Evolutionary conservation across 345 rosid genomes (phyloP), one percentile per base, ranked within the genome.

Genomic region (Kandelia obovata): DNA sequence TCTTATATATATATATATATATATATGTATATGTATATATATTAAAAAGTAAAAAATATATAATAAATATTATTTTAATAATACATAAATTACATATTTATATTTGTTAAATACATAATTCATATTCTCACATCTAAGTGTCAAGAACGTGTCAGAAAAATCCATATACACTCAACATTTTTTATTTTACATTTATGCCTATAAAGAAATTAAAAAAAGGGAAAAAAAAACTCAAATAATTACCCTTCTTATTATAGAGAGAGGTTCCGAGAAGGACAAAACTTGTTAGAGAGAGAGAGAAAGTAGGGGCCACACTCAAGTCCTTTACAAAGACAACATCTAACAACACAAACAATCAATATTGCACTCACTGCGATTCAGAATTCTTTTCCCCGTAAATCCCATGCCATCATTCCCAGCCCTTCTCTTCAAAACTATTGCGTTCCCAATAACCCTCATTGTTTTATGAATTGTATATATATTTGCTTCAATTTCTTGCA

Each of bases 281-380:
- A 53, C 19, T 21, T 13, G 23, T 16, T 56, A 35, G 53, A 35
- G 21, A 57, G 62, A 57, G 62, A 67, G 35, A 56, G 21, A 21
- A 21, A 82, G 47, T 78, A 81, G 73, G 81, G 78, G 87, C 72
- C 84, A 79, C 87, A 84, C 83, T 83, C 88, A 81, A 84, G 68
- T 63, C 65, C 56, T 67, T 61, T 60, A 25, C 0, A 52, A 71
- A 81, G 88, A 85, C 81, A 71, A 73, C 86, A 81, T 83, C 71
- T 78, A 64, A 67, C 63, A 71, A 65, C 64, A 73, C 70, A 51
- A 65, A 9, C 65, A 69, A 59, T 73, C 43, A 47, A 69, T 67
- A 65, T 79, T 75, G 74, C 80, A 53, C 74, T 76, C 74, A 23
- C 53, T 72, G 74, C 77, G 70, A 53, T 73, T 80, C 59, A 58